Base-by-base conservation (phyloP, 1,284 basidiomycete genomes). In the Amylostereum areolatum region DNA sequence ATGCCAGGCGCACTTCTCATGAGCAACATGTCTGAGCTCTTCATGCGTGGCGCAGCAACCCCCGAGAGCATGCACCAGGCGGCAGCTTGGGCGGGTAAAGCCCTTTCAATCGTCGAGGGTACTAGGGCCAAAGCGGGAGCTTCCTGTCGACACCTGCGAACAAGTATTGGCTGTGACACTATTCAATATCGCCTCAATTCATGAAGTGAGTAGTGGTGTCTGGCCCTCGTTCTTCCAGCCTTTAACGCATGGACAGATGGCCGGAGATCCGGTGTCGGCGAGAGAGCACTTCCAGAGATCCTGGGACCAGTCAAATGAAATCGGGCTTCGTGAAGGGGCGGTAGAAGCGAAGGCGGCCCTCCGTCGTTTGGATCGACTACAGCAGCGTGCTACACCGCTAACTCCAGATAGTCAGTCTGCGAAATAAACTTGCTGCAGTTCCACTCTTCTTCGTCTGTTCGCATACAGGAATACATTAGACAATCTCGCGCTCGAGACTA, bases 1-100 rank as follows among this genome's bases (percentile, higher is more conserved):
- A 42, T 31, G 45, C n/a, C 53, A 85, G 84, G 77, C n/a, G 83
- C 85, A 5, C 77, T 85, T 46, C 57, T 87, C 10, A 86, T 89
- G 85, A 79, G 75, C 55, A 81, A 80, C 52, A 68, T 89, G 33
- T 76, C 82, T 8, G 80, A 82, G 48, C 64, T 83, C 41, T 70
- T 83, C 51, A 68, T 81, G 52, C 74, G 75, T 35, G 66, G 63
- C n/a, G 60, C 71, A 2, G 68, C 73, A n/a, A 70, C 71, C 12
- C 66, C 70, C 0, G 72, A 80, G 33, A 66, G 67, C 29, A 62
- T 77, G 35, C 63, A 71, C 32, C 75, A 81, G 55, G 83, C 85
- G 0, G 81, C 85, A 57, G 63, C 72, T 1, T 84, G 83, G 81
- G 78, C 79, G 1, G 66, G 68, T 39, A 77, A 80, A 53, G 80